Evolutionary conservation across 768 basidiomycete genomes (phyloP).

Genomic region (Xanthoconium stramineum): DNA sequence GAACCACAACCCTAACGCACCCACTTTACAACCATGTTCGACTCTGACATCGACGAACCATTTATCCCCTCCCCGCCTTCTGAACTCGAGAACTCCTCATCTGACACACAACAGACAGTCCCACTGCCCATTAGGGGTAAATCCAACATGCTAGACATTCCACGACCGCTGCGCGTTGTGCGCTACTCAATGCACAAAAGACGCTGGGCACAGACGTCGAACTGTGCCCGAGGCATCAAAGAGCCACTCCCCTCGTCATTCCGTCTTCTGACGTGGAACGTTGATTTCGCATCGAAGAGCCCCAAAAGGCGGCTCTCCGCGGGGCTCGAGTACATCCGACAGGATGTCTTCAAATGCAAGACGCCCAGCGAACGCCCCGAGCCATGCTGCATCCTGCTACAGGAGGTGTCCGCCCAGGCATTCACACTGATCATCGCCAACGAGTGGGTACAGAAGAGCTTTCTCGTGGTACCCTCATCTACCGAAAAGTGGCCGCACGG

Average conservation of each 20-base stretch:
- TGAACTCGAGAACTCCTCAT: constrained; percentile 24
- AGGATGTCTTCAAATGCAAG: constrained; percentile 47
- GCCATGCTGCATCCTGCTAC: constrained; percentile 64
- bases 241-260: constrained; percentile 43
- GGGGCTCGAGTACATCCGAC: constrained; percentile 54
- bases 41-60: constrained; percentile 28
- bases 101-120: constrained; percentile 26
- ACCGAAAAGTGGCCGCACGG: constrained; percentile 51
- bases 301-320: constrained; percentile 43
- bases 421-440: constrained; percentile 49
- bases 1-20: constrained; percentile 8
- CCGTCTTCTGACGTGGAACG: constrained; percentile 69
- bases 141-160: constrained; percentile 23
- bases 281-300: constrained; percentile 45
- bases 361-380: constrained; percentile 42
- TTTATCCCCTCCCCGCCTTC: constrained; percentile 30
- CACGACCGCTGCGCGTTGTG: constrained; percentile 30
- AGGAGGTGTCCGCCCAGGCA: constrained; percentile 54
- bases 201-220: constrained; percentile 33
- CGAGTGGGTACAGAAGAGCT: constrained; percentile 62
- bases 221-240: constrained; percentile 34
- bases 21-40: constrained; percentile 21
- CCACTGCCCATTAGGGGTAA: constrained; percentile 15
- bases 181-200: constrained; percentile 32
- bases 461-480: constrained; percentile 54